phyloP scores from a whole-genome alignment of 345 rosid species.

The Acer yangbiense region DNA sequence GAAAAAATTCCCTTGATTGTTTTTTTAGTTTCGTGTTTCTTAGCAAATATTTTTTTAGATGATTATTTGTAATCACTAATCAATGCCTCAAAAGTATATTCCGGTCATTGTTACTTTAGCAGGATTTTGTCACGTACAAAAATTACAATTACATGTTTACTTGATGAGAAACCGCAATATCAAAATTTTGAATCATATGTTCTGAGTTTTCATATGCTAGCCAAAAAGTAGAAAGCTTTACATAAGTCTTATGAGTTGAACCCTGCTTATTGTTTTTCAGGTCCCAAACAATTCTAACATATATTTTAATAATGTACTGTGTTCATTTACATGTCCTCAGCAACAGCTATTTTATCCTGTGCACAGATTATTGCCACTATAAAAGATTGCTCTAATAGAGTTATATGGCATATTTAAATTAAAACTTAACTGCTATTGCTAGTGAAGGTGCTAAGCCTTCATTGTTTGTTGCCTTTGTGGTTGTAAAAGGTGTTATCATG shows the following conservation, averaged over 20 bases:
- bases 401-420: neutral
- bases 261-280: neutral
- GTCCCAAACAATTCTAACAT: neutral
- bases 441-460: slow-evolving; percentile 1
- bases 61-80: neutral
- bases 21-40: neutral
- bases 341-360: neutral
- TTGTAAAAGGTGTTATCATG: slow-evolving; percentile 38
- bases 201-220: neutral
- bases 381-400: neutral
- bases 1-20: neutral
- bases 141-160: neutral
- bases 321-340: neutral
- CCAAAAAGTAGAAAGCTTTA: neutral
- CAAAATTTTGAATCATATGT: neutral
- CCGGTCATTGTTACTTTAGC: neutral
- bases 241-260: neutral
- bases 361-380: neutral
- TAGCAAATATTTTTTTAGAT: neutral
- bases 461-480: neutral
- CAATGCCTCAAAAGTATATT: neutral
- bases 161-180: neutral
- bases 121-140: neutral
- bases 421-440: neutral
- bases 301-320: neutral